phyloP scores from a whole-genome alignment of 805 yeast species.

The Candida odintsovae region DNA sequence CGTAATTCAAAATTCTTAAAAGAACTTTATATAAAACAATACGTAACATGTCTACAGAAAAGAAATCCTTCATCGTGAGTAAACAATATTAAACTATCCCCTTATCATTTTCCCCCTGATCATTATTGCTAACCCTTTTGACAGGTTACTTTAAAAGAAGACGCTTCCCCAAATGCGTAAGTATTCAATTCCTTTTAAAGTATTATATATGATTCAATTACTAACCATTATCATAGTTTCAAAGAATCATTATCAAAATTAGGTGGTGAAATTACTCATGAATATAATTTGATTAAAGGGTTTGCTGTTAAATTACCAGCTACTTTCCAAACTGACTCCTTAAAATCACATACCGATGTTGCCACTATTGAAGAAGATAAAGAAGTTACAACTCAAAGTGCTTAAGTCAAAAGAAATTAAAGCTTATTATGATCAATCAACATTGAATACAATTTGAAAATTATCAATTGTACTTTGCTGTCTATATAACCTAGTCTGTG shows the following conservation, averaged over 20 bases:
- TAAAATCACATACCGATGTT: slow-evolving; percentile 46
- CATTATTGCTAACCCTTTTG: background rate
- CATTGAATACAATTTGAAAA: no score
- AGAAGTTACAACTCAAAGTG: slow-evolving; percentile 40
- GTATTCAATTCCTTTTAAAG: background rate
- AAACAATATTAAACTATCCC: background rate
- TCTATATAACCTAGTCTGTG: no score
- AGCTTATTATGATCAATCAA: no score
- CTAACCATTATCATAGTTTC: slow-evolving; percentile 29
- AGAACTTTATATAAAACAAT: background rate
- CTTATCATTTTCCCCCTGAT: background rate
- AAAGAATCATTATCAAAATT: slow-evolving; percentile 42
- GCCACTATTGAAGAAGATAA: slow-evolving; percentile 61
- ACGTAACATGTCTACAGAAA: slow-evolving; percentile 18
- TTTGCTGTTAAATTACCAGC: slow-evolving; percentile 55
- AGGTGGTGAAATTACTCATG: slow-evolving; percentile 60
- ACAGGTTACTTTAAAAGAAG: slow-evolving; percentile 36
- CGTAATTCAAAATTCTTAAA: background rate
- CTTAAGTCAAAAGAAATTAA: no score
- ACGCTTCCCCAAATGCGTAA: slow-evolving; percentile 13
- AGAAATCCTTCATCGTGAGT: slow-evolving; percentile 24
- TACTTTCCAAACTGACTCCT: slow-evolving; percentile 36
- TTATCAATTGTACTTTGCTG: no score
- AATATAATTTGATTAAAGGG: slow-evolving; percentile 62
- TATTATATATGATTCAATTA: no score